Percentiles rank a stretch among this genome's conserved stretches.
Evolutionary conservation across 495 filamentous ascomycete genomes (phyloP).

Genomic region (Rhizodiscina lignyota): DNA sequence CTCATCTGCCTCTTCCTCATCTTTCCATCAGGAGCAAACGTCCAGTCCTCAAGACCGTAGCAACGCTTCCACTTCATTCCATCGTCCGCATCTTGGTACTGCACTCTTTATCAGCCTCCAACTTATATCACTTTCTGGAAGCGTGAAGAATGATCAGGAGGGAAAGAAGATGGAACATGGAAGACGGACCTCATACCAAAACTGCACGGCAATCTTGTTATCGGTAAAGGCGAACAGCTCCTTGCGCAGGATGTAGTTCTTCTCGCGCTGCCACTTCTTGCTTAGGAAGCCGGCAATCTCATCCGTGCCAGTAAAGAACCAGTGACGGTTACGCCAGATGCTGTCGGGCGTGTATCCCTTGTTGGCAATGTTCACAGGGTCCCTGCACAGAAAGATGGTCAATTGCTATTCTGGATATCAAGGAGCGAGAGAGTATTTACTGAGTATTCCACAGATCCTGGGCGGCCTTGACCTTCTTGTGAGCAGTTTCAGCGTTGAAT

Average conservation of each 20-base stretch:
- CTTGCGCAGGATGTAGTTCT: slow-evolving; percentile 63
- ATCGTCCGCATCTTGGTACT: slow-evolving; percentile 51
- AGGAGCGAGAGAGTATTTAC: slow-evolving; percentile 23
- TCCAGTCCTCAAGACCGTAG: slow-evolving; percentile 89
- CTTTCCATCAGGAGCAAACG: slow-evolving; percentile 58
- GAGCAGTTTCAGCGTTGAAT: slow-evolving; percentile 59
- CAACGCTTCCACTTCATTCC: slow-evolving; percentile 70
- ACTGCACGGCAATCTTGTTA: slow-evolving; percentile 71
- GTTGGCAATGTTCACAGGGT: slow-evolving; percentile 44
- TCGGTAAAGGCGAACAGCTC: slow-evolving; percentile 67
- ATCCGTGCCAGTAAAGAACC: slow-evolving; percentile 52
- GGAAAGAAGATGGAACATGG: too few species aligned
- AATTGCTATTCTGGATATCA: neutral
- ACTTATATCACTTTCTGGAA: too few species aligned
- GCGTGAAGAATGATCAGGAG: too few species aligned
- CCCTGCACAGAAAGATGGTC: slow-evolving; percentile 20
- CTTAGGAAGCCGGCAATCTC: slow-evolving; percentile 56
- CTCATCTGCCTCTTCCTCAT: slow-evolving; percentile 90
- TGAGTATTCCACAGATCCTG: slow-evolving; percentile 77
- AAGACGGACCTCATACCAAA: slow-evolving; percentile 98
- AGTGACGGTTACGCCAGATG: slow-evolving; percentile 69
- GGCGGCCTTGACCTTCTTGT: slow-evolving; percentile 67
- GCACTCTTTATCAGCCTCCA: too few species aligned
- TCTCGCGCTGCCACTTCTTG: slow-evolving; percentile 62
- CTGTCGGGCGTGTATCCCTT: slow-evolving; percentile 59